These are phyloP conservation scores for Schwanniomyces polymorphus DNA, from an alignment of 805 yeast genomes.

Conservation along the genomic window DNA sequence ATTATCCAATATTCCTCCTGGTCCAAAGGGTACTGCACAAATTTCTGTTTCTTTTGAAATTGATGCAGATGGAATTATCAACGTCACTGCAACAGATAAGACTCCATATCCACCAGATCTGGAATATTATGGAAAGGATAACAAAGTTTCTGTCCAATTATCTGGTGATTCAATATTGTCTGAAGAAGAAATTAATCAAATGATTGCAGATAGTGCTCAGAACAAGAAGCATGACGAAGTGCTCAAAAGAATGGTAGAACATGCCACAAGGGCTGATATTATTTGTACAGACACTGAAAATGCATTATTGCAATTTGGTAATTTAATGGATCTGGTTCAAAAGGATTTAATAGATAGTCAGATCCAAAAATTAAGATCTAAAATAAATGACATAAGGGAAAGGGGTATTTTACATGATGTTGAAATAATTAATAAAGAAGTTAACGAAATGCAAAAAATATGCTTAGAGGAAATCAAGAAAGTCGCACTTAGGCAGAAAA, in stretches of 20 bases:
- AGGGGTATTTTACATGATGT: conserved; percentile 31
- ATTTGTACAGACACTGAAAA: conserved; percentile 84
- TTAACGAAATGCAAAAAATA: conserved; percentile 36
- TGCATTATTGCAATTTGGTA: conserved; percentile 72
- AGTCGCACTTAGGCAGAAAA: conserved; percentile 37
- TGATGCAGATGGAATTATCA: conserved; percentile 76
- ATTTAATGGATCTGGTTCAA: conserved; percentile 49
- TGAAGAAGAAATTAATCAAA: conserved; percentile 62
- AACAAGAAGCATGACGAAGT: conserved; percentile 61
- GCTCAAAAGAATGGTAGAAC: conserved; percentile 62
- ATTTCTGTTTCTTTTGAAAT: conserved; percentile 74
- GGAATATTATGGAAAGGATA: conserved; percentile 44
- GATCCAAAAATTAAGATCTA: conserved; percentile 20
- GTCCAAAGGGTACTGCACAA: conserved; percentile 81
- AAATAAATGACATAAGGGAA: conserved; percentile 35
- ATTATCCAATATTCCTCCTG: conserved; percentile 68
- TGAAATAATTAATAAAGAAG: conserved; percentile 29
- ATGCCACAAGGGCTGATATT: conserved; percentile 76
- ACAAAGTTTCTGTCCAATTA: conserved; percentile 61
- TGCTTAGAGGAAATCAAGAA: conserved; percentile 40
- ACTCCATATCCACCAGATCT: conserved; percentile 38
- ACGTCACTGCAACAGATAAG: conserved; percentile 58
- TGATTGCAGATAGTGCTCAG: conserved; percentile 65
- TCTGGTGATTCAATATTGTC: conserved; percentile 70
- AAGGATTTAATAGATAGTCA: conserved; percentile 24